phyloP scores from a whole-genome alignment of 2,329 filamentous ascomycete species.

The Thielaviopsis euricoi region DNA sequence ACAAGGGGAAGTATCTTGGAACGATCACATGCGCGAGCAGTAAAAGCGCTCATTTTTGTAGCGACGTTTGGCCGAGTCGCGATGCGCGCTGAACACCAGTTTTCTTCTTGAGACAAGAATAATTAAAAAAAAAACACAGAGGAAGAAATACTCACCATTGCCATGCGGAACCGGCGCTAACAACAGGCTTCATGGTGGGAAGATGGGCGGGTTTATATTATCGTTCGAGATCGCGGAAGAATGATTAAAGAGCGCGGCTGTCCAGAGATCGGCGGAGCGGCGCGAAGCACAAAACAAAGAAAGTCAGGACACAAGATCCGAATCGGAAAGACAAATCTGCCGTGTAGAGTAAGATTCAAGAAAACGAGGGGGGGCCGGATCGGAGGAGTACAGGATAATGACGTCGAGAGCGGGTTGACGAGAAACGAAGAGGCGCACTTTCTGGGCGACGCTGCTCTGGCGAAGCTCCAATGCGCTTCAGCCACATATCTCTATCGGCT shows the following conservation, averaged over 20 bases:
- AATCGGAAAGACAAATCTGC: neutral
- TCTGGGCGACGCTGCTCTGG: no score
- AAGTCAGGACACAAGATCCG: no score
- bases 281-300: neutral
- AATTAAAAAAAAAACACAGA: neutral
- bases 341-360: no score
- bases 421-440: neutral
- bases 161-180: conserved; percentile 86
- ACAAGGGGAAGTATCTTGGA: neutral
- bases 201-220: neutral
- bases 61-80: neutral
- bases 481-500: no score
- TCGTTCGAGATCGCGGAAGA: neutral
- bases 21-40: neutral
- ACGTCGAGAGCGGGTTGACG: neutral
- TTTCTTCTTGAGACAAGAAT: neutral
- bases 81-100: neutral
- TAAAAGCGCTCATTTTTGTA: neutral
- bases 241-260: neutral
- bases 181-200: conserved; percentile 77
- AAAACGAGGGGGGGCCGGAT: neutral
- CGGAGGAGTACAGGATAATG: neutral
- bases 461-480: no score
- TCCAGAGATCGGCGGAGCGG: neutral
- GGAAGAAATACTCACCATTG: conserved; percentile 57